Evolutionary conservation across 805 yeast species (phyloP), one percentile per base, ranked within the genome.

Genomic region (Yarrowia keelungensis): DNA sequence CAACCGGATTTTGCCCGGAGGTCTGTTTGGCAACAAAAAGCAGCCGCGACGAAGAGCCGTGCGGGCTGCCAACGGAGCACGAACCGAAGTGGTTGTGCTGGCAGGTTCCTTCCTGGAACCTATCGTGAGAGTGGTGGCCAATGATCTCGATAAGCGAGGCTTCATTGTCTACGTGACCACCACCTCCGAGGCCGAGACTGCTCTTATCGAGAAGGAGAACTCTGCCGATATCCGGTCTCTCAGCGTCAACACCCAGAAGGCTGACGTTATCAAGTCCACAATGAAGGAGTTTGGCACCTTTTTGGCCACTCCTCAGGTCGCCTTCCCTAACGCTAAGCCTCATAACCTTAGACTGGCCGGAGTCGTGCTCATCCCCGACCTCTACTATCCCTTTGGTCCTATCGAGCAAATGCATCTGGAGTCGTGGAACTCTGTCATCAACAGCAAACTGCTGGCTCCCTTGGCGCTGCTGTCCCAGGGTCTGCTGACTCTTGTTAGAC

Each of bases 31-130:
- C 10, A 19, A 38, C 39, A 16, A 36, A 39, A 49, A 51, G 43
- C 64, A 68, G 61, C 67, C 36, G 5, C 79, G 76, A 70, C 79
- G 94, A 73, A 79, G 87, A 69, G 96, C 92, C 0, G 81, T 83
- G 5, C 83, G 87, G 69, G 80, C 91, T 41, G 73, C 83, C 5
- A 87, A 87, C 70, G 95, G 97, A 1, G 89, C 90, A 3, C 80
- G 97, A 62, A 83, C 84, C 70, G 95, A 91, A 73, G 94, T 90
- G 9, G 85, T 91, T 2, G 79, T 92, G 22, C 79, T 91, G 5
- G 83, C 91, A 4, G 97, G 97, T 0, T 87, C 92, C 1, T 92
- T 93, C 1, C 81, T 86, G 2, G 94, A 90, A 71, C 91, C 92
- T 0, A 79, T 90, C 69, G 86, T 91, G 0, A 82, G 90, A 69